Evolutionary conservation across 495 filamentous ascomycete species (phyloP).

Genomic region (Aspergillus steynii): DNA sequence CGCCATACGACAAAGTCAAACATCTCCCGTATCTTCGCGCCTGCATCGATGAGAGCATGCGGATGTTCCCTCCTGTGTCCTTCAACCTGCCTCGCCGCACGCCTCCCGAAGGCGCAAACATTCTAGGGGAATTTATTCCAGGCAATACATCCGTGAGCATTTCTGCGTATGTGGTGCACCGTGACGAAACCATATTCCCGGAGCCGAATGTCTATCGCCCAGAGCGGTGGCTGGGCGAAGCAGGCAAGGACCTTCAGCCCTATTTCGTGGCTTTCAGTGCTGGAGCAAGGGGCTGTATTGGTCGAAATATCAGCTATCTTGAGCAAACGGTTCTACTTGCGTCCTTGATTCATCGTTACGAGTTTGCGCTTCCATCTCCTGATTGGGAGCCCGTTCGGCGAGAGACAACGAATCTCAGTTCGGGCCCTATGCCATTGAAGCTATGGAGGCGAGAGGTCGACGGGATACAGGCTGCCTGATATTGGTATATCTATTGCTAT

Average conservation of each 20-base stretch:
- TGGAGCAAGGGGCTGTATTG: conserved; percentile 44
- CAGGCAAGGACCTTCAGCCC: conserved; percentile 31
- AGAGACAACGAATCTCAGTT: conserved; percentile 29
- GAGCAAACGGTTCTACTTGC: conserved; percentile 40
- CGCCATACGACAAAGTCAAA: conserved; percentile 38
- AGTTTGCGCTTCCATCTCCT: conserved; percentile 33
- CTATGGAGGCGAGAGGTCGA: conserved; percentile 17
- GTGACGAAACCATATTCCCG: conserved; percentile 22
- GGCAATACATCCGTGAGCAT: conserved; percentile 26
- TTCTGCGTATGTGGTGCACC: conserved; percentile 25
- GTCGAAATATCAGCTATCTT: conserved; percentile 42
- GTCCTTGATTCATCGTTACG: conserved; percentile 35
- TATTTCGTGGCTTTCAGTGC: conserved; percentile 43
- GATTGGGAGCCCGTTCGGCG: conserved; percentile 24
- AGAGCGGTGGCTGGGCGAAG: conserved; percentile 33
- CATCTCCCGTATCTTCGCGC: conserved; percentile 36
- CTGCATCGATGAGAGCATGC: conserved; percentile 43
- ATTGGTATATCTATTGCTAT: too few species aligned
- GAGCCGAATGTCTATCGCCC: conserved; percentile 27
- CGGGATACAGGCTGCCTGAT: too few species aligned
- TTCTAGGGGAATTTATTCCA: conserved; percentile 31
- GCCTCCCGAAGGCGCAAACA: conserved; percentile 28
- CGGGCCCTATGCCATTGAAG: conserved; percentile 32
- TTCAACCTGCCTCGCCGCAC: conserved; percentile 30
- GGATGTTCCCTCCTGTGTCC: conserved; percentile 34